Evolutionary conservation across 2,329 filamentous ascomycete genomes (phyloP).

Genomic region (Fusarium neocosmosporiellum): DNA sequence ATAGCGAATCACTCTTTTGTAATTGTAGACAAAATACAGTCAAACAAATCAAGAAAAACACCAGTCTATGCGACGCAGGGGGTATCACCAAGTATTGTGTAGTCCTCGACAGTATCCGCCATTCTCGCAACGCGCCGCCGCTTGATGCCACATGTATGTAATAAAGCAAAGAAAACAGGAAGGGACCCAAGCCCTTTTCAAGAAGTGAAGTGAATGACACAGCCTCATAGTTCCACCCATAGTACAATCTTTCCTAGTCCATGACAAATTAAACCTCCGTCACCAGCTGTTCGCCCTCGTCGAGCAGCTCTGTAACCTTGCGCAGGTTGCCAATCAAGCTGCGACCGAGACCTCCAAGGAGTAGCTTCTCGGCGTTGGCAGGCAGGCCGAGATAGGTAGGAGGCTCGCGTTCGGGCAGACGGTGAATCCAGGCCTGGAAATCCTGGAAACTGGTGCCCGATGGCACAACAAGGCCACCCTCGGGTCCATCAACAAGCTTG

Average conservation of each 20-base stretch:
- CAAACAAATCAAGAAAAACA: constrained; percentile 10
- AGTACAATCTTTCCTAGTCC: not conserved
- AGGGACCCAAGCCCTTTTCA: not conserved
- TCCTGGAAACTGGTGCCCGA: constrained; percentile 84
- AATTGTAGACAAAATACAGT: constrained; percentile 2
- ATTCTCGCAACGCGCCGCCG: constrained; percentile 16
- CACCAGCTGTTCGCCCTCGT: constrained; percentile 94
- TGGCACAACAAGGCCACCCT: constrained; percentile 78
- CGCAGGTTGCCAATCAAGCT: constrained; percentile 87
- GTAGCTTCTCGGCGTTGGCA: constrained; percentile 94
- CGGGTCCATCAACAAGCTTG: constrained; percentile 79
- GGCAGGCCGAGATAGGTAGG: constrained; percentile 94
- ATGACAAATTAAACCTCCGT: constrained; percentile 62
- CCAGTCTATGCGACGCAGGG: constrained; percentile 28
- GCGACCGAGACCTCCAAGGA: constrained; percentile 88
- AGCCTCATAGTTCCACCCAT: not conserved
- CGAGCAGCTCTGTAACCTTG: constrained; percentile 86
- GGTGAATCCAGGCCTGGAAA: constrained; percentile 92
- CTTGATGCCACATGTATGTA: constrained; percentile 23
- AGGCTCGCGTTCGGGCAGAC: constrained; percentile 92
- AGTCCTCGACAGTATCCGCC: constrained; percentile 10
- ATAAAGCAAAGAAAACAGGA: constrained; percentile 17
- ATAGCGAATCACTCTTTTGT: constrained; percentile 3
- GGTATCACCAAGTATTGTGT: constrained; percentile 37
- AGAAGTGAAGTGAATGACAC: constrained; percentile 7